These are phyloP conservation scores for Fusarium napiforme DNA, from an alignment of 2,329 filamentous ascomycete genomes.

Conservation along the genomic window DNA sequence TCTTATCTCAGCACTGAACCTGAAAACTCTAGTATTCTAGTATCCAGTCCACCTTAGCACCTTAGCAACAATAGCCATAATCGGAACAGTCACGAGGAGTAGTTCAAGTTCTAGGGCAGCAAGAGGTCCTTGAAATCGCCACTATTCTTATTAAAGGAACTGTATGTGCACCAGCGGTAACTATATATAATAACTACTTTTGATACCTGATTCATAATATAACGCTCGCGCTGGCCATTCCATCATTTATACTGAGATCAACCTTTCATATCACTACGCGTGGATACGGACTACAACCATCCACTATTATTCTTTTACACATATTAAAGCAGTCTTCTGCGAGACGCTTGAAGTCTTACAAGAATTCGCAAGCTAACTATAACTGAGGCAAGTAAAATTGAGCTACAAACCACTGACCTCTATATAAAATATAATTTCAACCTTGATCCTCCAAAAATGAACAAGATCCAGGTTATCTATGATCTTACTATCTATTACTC, in stretches of 20 bases:
- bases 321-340: accelerated
- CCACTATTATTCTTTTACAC: accelerated
- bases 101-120: not conserved
- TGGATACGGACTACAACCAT: too few species aligned
- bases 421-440: not conserved
- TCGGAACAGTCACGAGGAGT: not conserved
- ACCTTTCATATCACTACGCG: not conserved
- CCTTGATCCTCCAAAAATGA: accelerated
- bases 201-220: not conserved
- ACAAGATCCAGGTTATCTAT: accelerated
- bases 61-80: not conserved
- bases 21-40: not conserved
- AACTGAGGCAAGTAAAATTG: not conserved
- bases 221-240: not conserved
- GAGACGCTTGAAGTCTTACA: accelerated
- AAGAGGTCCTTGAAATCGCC: accelerated
- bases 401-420: accelerated
- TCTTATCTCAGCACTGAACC: not conserved
- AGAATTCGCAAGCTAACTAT: not conserved
- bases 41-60: not conserved
- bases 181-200: accelerated
- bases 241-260: not conserved
- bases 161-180: not conserved
- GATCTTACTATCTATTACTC: too few species aligned
- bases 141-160: not conserved